phyloP scores from a whole-genome alignment of 495 filamentous ascomycete species.

The Aspergillus saccharolyticus region DNA sequence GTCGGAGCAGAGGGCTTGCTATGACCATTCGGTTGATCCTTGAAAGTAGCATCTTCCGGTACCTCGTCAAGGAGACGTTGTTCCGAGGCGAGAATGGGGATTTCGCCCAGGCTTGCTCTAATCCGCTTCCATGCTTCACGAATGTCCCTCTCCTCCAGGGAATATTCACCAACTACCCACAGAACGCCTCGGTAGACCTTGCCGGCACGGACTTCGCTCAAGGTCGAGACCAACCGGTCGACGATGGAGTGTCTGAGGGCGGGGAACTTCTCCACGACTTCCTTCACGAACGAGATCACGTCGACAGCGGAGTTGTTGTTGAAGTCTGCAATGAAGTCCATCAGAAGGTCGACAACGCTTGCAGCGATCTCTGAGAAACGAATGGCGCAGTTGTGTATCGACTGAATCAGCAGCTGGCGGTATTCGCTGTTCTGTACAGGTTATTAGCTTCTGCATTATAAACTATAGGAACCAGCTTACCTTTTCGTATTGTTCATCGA shows the following conservation, averaged over 20 bases:
- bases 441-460: conserved; percentile 17
- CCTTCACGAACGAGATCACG: conserved; percentile 97
- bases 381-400: conserved; percentile 97
- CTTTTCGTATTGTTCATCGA: conserved; percentile 98
- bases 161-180: conserved; percentile 98
- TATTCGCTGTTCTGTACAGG: conserved; percentile 78
- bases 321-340: conserved; percentile 99
- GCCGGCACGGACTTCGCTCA: conserved; percentile 90
- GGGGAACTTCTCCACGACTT: conserved; percentile 98
- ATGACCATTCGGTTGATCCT: conserved; percentile 79
- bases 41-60: conserved; percentile 60
- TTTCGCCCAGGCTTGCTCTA: conserved; percentile 88
- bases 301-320: conserved; percentile 96
- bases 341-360: conserved; percentile 93
- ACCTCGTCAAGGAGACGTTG: conserved; percentile 82
- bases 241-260: conserved; percentile 82
- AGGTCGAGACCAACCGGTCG: conserved; percentile 78
- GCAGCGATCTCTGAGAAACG: conserved; percentile 98
- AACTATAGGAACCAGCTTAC: conserved; percentile 28
- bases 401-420: conserved; percentile 89
- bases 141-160: conserved; percentile 87
- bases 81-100: conserved; percentile 94
- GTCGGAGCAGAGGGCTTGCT: conserved; percentile 68
- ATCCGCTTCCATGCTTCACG: conserved; percentile 96
- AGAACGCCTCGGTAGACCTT: conserved; percentile 96